Evolutionary conservation across 2,329 filamentous ascomycete genomes (phyloP).

Genomic region (Calonectria pseudoreteaudii): DNA sequence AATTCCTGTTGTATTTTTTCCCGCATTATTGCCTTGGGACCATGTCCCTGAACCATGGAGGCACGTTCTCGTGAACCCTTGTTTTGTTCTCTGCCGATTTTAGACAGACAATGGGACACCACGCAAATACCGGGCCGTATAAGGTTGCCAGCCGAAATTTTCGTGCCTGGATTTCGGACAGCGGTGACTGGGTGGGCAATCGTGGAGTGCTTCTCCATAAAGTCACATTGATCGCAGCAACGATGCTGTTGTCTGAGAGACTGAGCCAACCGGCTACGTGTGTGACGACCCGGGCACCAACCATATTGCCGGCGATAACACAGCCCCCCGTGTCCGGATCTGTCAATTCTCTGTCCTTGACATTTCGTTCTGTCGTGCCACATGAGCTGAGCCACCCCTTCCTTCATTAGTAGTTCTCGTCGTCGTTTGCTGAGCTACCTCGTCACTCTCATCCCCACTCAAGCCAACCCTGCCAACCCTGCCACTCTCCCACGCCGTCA

Average conservation of each 20-base stretch:
- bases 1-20: background rate
- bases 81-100: background rate
- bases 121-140: conserved; percentile 1
- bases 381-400: background rate
- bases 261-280: background rate
- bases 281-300: background rate
- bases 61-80: background rate
- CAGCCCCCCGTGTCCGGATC: background rate
- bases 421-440: background rate
- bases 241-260: background rate
- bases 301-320: background rate
- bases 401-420: background rate
- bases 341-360: background rate
- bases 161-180: background rate
- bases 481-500: background rate
- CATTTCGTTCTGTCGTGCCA: background rate
- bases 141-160: background rate
- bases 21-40: background rate
- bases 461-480: background rate
- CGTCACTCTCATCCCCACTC: background rate
- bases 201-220: background rate
- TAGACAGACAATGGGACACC: background rate
- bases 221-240: too few species aligned
- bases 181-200: background rate
- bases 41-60: background rate